A percentile compares a stretch with the other conserved stretches of the same genome.
These are phyloP conservation scores for Plantago elongata DNA, from an alignment of 257 asterid species.

Conservation along the genomic window DNA sequence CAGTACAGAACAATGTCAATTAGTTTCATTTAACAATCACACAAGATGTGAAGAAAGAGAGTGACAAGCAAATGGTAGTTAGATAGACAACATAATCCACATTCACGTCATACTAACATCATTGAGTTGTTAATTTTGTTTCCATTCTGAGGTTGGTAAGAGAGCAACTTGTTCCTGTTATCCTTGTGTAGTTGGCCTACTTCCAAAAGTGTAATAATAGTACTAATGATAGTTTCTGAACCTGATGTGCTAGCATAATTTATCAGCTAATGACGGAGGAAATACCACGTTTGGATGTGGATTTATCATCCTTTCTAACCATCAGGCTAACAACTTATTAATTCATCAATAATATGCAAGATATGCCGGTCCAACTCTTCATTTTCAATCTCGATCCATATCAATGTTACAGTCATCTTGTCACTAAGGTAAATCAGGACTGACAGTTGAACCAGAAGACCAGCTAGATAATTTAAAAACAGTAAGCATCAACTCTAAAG, in stretches of 20 bases:
- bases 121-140: constrained; percentile 16
- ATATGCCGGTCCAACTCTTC: too few species aligned
- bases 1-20: too few species aligned
- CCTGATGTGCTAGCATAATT: not conserved
- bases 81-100: constrained; percentile 1
- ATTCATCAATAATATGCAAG: not conserved
- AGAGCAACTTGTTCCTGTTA: constrained; percentile 9
- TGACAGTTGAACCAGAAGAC: too few species aligned
- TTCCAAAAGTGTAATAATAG: constrained; percentile 11
- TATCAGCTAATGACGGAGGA: not conserved
- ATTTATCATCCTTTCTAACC: not conserved
- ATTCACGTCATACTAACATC: constrained; percentile 9
- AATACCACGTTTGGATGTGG: constrained; percentile 5
- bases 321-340: not conserved
- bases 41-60: constrained; percentile 11
- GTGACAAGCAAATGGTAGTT: constrained; percentile 9
- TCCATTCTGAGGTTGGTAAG: constrained; percentile 18
- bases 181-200: constrained; percentile 13
- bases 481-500: too few species aligned
- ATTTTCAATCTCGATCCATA: too few species aligned
- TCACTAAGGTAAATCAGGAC: too few species aligned
- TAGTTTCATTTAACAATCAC: not conserved
- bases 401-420: too few species aligned
- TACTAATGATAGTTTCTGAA: not conserved
- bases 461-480: too few species aligned